Evolutionary conservation across 495 filamentous ascomycete genomes (phyloP).

Genomic region (Trichoderma parareesei): DNA sequence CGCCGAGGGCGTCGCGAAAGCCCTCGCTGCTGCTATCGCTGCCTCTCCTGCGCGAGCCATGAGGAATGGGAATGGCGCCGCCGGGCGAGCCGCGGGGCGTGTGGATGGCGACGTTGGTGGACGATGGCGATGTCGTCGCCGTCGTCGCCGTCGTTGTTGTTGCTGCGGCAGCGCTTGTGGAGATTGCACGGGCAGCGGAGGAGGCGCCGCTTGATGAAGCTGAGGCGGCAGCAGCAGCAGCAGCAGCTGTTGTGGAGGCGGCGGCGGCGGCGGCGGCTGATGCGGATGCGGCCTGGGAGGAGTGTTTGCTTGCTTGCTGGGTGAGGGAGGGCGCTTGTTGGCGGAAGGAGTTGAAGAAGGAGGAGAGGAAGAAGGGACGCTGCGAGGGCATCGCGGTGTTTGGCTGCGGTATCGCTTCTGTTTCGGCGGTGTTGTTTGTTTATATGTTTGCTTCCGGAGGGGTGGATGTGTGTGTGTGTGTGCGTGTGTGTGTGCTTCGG

Average conservation of each 20-base stretch:
- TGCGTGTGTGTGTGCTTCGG: too few relatives aligned
- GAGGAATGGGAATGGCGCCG: conserved; percentile 7
- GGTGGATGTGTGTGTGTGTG: too few relatives aligned
- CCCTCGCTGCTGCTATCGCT: conserved; percentile 72
- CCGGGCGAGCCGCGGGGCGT: conserved; percentile 16
- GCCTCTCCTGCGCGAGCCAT: conserved; percentile 50
- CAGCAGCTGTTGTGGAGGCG: conserved; percentile 21
- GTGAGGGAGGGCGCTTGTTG: conserved; percentile 31
- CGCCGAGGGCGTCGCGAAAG: conserved; percentile 66
- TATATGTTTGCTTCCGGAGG: too few relatives aligned
- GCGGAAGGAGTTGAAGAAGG: conserved; percentile 80
- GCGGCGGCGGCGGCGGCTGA: conserved; percentile 20
- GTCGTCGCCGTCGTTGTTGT: too few relatives aligned
- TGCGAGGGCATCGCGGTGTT: conserved; percentile 55
- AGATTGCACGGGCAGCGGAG: conserved; percentile 28
- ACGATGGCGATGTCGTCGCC: conserved; percentile 22
- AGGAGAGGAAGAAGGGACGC: conserved; percentile 70
- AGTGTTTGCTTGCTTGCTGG: conserved; percentile 37
- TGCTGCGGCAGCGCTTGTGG: conserved; percentile 30
- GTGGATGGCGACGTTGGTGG: conserved; percentile 32
- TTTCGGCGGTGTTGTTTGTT: background rate
- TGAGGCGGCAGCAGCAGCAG: conserved; percentile 22
- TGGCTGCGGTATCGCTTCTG: background rate
- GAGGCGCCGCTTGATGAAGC: too few relatives aligned
- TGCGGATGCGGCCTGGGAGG: conserved; percentile 22